Base-by-base conservation (phyloP, 768 basidiomycete genomes). In the Fistulinella prunicolor region DNA sequence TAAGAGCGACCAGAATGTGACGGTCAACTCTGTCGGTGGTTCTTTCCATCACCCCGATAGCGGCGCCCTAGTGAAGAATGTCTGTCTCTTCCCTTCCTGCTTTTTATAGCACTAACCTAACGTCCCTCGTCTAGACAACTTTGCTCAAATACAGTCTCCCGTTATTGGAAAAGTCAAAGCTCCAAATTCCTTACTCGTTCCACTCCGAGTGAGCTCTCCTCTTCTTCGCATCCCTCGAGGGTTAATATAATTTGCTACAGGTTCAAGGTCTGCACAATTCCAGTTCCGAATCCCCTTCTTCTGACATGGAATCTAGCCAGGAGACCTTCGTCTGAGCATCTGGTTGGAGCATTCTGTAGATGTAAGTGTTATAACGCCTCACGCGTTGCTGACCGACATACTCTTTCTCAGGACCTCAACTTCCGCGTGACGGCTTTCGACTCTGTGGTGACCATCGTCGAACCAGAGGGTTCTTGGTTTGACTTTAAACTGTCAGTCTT, bases 401-500 rank as follows among this genome's bases (percentile, higher is more conserved):
- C 29, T 37, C 24, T 28, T 16, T 42, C 24, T 46, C 14, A 89
- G 85, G 79, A 74, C 37, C 63, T 75, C 39, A 78, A 69, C 47
- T 77, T 77, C 61, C 86, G 78, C n/a, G 74, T 83, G 37, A 72
- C 75, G 3, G 89, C 83, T 0, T 90, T 81, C 58, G 87, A 92
- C 56, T 82, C 83, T 1, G 73, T 90, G 41, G 78, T 93, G 42
- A 84, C 81, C 7, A 73, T 93, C 28, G 86, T 92, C 30, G 89
- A 93, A 62, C 88, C 90, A 16, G 83, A 85, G 49, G 60, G 78
- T 32, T 88, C 88, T 23, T 75, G 85, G 62, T 81, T 91, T 55
- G 90, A 93, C 66, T 73, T 85, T 59, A 85, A 89, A 64, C 77
- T 90, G 90, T 91, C 56, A 37, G 88, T 70, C 21, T n/a, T 19